Evolutionary conservation across 352 stramenopile genomes (phyloP).

Genomic region (Phytophthora tentaculata): DNA sequence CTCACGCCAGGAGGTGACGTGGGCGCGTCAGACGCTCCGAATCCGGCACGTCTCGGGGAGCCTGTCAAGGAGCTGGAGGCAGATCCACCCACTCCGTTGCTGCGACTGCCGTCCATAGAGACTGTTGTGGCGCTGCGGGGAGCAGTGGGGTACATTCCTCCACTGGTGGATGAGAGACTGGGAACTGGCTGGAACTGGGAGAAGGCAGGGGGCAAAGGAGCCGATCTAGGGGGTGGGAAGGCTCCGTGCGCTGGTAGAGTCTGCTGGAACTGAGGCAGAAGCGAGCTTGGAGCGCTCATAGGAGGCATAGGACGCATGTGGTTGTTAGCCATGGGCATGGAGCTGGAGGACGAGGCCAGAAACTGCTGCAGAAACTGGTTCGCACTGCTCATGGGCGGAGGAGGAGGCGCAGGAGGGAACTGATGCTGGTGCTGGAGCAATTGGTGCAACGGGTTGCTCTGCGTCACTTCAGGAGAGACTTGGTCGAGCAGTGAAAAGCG

Average conservation of each 20-base stretch:
- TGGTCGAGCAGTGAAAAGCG: slow-evolving; percentile 65
- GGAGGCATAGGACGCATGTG: slow-evolving; percentile 46
- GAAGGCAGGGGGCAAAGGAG: slow-evolving; percentile 34
- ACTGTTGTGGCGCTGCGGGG: slow-evolving; percentile 43
- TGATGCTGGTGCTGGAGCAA: slow-evolving; percentile 66
- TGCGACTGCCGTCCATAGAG: slow-evolving; percentile 44
- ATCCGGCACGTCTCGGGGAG: slow-evolving; percentile 45
- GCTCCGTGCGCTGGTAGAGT: slow-evolving; percentile 30
- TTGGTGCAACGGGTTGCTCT: slow-evolving; percentile 71
- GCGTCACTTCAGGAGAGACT: slow-evolving; percentile 69
- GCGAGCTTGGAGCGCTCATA: slow-evolving; percentile 36
- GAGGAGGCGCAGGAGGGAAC: slow-evolving; percentile 24
- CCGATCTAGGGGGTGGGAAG: slow-evolving; percentile 37
- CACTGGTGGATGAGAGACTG: slow-evolving; percentile 33
- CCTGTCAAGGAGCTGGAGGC: slow-evolving; percentile 50
- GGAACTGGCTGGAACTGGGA: slow-evolving; percentile 51
- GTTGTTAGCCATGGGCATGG: slow-evolving; percentile 30
- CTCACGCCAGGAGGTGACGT: slow-evolving; percentile 50
- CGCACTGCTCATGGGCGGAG: slow-evolving; percentile 35
- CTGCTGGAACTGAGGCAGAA: slow-evolving; percentile 39
- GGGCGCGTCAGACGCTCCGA: slow-evolving; percentile 22
- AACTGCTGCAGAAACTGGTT: slow-evolving; percentile 73
- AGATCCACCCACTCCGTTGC: slow-evolving; percentile 46
- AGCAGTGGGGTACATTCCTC: slow-evolving; percentile 43
- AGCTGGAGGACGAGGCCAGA: slow-evolving; percentile 42